Base-by-base conservation (phyloP, 371 early-diverging fungal species). In the Mucor racemosus region DNA sequence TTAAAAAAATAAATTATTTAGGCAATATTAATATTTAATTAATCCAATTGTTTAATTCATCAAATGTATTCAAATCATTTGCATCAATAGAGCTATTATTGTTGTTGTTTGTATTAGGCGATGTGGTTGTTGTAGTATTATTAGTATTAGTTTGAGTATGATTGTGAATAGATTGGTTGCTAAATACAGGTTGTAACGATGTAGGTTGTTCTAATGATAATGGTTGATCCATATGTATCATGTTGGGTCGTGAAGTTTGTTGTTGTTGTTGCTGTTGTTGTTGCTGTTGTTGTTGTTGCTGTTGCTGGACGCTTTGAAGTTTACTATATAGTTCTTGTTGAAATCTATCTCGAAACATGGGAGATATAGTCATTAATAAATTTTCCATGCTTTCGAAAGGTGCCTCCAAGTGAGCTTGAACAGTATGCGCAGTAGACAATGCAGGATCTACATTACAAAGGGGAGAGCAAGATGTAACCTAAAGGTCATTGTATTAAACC, bases 301-400 rank as follows among this genome's bases (percentile, higher is more conserved):
- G 65, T 11, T 57, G 55, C 40, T 74, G 69, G 9, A 73, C 69
- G 46, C 60, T 71, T 41, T 73, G 62, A 1, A 73, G 65, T 59
- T 75, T 75, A 40, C 71, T 61, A 65, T 66, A 75, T 1, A 78
- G 41, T 15, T 64, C 78, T 46, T 75, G 71, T 54, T 73, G 76
- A 41, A 78, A 75, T 34, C 64, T 55, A 15, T 71, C 65, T 48
- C 67, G 50, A 64, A 78, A 78, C 73, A 75, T 66, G n/a, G 78
- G 78, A 14, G 78, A 78, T 42, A 78, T 68, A 15, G 73, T 62
- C 75, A 78, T 75, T 7, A 78, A 50, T 40, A 78, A 44, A 44
- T 73, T 78, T 17, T 78, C 78, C 73, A 78, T 75, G n/a, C 62
- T 75, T 35, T 78, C 78, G 66, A 72, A 76, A 3, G 65, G 65